Evolutionary conservation across 331 rosid species (phyloP).

Genomic region (Quercus lobata): DNA sequence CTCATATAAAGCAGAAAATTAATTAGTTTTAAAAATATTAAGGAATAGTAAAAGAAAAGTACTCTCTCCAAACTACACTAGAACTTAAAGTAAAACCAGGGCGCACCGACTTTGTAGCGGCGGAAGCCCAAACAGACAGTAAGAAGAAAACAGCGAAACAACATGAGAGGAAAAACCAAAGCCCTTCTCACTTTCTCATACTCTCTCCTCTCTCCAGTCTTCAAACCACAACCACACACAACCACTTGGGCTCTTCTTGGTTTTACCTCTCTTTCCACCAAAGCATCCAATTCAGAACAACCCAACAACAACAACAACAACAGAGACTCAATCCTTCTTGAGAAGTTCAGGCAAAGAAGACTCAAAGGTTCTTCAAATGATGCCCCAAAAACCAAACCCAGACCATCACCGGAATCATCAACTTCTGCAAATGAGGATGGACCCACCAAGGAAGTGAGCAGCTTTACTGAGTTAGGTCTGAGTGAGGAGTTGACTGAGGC

Average conservation of each 20-base stretch:
- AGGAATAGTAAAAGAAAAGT: too few relatives aligned
- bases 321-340: slow-evolving; percentile 61
- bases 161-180: slow-evolving; percentile 32
- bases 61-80: too few relatives aligned
- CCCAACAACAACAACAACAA: slow-evolving; percentile 27
- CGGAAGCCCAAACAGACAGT: too few relatives aligned
- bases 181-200: slow-evolving; percentile 21
- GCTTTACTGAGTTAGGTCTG: background rate
- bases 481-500: slow-evolving; percentile 69
- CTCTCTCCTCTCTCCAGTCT: slow-evolving; percentile 13
- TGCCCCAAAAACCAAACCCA: slow-evolving; percentile 13
- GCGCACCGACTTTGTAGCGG: too few relatives aligned
- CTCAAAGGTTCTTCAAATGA: slow-evolving; percentile 38
- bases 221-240: slow-evolving; percentile 21
- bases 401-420: background rate
- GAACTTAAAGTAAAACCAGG: too few relatives aligned
- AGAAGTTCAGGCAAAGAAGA: slow-evolving; percentile 56
- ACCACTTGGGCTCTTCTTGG: slow-evolving; percentile 26
- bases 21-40: too few relatives aligned
- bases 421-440: too few relatives aligned
- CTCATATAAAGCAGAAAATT: too few relatives aligned
- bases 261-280: slow-evolving; percentile 55
- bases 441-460: too few relatives aligned
- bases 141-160: background rate
- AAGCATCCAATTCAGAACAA: slow-evolving; percentile 14